Percentiles rank a stretch among this genome's conserved stretches.
These are phyloP conservation scores for Ophiosphaerella herpotricha DNA, from an alignment of 2,329 filamentous ascomycete species.

Conservation along the genomic window DNA sequence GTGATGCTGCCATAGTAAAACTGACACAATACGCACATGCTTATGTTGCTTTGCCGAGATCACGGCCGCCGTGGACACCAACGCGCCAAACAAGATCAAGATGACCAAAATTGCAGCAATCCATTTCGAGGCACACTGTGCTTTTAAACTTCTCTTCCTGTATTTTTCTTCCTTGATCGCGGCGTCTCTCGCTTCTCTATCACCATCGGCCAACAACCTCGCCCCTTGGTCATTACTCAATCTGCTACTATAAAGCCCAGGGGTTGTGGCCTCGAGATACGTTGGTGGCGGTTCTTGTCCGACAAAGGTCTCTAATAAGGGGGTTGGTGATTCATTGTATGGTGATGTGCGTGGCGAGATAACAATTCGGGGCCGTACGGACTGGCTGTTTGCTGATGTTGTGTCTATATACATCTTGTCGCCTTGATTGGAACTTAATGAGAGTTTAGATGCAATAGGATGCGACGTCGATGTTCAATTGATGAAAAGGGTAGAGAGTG, in stretches of 20 bases:
- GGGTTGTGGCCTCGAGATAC: slow-evolving; percentile 43
- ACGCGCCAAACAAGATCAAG: slow-evolving; percentile 26
- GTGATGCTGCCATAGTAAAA: background rate
- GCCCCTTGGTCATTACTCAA: slow-evolving; percentile 37
- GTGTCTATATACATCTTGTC: slow-evolving; percentile 41
- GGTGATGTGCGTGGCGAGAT: slow-evolving; percentile 17
- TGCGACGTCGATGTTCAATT: slow-evolving; percentile 2
- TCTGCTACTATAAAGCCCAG: slow-evolving; percentile 32
- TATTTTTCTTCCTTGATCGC: slow-evolving; percentile 31
- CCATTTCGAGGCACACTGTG: slow-evolving; percentile 30
- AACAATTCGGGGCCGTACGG: slow-evolving; percentile 22
- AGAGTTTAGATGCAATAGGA: background rate
- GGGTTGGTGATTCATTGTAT: slow-evolving; percentile 25
- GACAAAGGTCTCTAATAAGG: slow-evolving; percentile 31
- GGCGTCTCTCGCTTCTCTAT: slow-evolving; percentile 16
- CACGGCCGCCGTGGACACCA: slow-evolving; percentile 26
- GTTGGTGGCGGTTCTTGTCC: slow-evolving; percentile 31
- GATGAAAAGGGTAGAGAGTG: slow-evolving; percentile 1
- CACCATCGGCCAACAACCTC: slow-evolving; percentile 29
- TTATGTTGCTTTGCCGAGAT: slow-evolving; percentile 19
- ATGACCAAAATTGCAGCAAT: slow-evolving; percentile 23
- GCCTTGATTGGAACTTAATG: background rate
- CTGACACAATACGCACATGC: slow-evolving; percentile 17
- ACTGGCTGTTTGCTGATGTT: slow-evolving; percentile 33
- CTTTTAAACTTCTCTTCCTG: slow-evolving; percentile 19